Percentiles rank a stretch among this genome's conserved stretches.
Conservation (phyloP, 257 asterid genomes). For the Buddleja alternifolia region DNA sequence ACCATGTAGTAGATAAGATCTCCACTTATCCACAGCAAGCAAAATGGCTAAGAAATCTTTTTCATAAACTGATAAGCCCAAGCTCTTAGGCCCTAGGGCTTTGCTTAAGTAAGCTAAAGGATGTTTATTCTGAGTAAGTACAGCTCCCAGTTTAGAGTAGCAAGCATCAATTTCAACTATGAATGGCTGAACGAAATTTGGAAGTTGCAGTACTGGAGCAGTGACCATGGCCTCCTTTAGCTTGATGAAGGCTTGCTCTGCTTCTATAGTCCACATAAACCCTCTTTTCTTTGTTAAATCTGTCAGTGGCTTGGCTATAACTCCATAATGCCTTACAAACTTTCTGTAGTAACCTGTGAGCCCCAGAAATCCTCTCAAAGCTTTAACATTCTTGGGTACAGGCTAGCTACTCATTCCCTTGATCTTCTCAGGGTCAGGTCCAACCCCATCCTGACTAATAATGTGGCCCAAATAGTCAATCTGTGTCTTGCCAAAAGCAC, state of each 20-base stretch:
- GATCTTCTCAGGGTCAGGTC: background rate
- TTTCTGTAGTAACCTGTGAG: background rate
- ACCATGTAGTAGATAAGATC: background rate
- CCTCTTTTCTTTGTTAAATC: background rate
- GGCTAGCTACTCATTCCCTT: background rate
- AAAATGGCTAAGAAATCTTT: constrained; percentile 1
- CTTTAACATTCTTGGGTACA: background rate
- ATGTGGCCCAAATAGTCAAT: background rate
- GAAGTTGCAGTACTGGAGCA: background rate
- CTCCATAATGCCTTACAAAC: background rate
- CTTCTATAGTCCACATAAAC: background rate
- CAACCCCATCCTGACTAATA: background rate
- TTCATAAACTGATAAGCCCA: background rate
- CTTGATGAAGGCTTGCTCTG: background rate
- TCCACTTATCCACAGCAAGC: background rate
- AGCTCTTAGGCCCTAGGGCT: too few relatives aligned
- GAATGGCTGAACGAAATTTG: background rate
- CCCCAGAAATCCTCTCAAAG: background rate
- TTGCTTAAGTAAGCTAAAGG: background rate
- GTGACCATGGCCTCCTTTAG: background rate
- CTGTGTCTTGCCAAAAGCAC: background rate
- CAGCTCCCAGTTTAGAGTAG: background rate
- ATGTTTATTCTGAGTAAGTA: constrained; percentile 9
- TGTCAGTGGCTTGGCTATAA: background rate
- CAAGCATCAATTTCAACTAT: background rate